Evolutionary conservation across 768 basidiomycete genomes (phyloP), one percentile per base, ranked within the genome.

Genomic region (Ramaria sp.): DNA sequence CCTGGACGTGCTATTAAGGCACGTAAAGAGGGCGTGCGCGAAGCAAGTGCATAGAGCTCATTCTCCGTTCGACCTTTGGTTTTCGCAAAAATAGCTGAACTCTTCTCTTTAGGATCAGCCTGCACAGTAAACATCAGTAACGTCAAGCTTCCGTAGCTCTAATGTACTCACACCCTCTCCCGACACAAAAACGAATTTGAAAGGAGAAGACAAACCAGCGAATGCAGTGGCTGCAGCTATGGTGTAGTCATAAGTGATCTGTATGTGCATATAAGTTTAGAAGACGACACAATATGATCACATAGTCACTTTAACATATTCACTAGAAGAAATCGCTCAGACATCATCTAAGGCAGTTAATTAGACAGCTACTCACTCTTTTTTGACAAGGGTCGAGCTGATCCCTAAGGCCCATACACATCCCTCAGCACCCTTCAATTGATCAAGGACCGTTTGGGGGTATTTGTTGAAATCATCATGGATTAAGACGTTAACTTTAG

Each of bases 341-440:
- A 13, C 12, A 12, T 4, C 9, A 30, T 27, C 27, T 10, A 33
- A 47, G 39, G n/a, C 22, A 19, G 7, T 3, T 12, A 3, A 13
- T 34, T 5, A 11, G 11, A 15, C 1, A 53, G 41, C 15, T 24
- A 31, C 63, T 55, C 60, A 68, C 66, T 65, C 63, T 52, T 67
- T 66, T 22, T 53, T 54, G 7, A 69, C 68, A 19, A 60, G 42
- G 7, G 53, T 62, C 54, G 64, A 63, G 52, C 63, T 65, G 50
- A 68, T 65, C 2, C 72, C 72, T 13, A 69, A 62, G 11, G 72
- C 72, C 71, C 72, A 73, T 3, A 73, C 57, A 58, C 69, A 69
- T 17, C 65, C 72, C 43, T 72, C 70, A 50, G 69, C 68, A 46
- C 63, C 63, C 6, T 64, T 70, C 45, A 73, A 63, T 30, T 63